A percentile compares a stretch with the other conserved stretches of the same genome.
Conservation (phyloP, 306 rosid species). For the Medicago ruthenica region DNA sequence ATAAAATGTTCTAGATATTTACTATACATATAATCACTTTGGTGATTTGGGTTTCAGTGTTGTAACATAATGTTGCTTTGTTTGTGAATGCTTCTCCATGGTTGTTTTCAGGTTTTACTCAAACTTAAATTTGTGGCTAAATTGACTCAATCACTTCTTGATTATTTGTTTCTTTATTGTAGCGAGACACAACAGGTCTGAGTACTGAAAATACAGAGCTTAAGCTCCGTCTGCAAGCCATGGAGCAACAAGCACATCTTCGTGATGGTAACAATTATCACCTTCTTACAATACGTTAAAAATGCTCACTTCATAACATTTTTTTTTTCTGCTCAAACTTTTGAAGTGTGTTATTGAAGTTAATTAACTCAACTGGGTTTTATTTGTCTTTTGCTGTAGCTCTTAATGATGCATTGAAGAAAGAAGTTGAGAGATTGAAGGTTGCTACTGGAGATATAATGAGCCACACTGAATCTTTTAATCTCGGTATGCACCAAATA, state of each 20-base stretch:
- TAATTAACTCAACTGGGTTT: slow-evolving; percentile 19
- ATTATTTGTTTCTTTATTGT: slow-evolving; percentile 37
- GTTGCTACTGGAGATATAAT: slow-evolving; percentile 83
- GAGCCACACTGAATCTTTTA: slow-evolving; percentile 74
- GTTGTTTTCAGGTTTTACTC: slow-evolving; percentile 31
- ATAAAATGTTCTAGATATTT: slow-evolving; percentile 1
- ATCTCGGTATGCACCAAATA: slow-evolving; percentile 84
- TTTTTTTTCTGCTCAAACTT: background rate
- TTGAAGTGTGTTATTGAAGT: background rate
- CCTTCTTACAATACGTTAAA: slow-evolving; percentile 19
- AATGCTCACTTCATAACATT: background rate
- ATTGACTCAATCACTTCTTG: slow-evolving; percentile 33
- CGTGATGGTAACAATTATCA: slow-evolving; percentile 68
- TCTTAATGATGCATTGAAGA: slow-evolving; percentile 85
- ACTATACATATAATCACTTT: background rate
- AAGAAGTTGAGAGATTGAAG: slow-evolving; percentile 96
- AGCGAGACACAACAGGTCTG: slow-evolving; percentile 90
- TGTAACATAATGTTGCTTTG: background rate
- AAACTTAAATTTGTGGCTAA: slow-evolving; percentile 26
- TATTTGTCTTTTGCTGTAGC: slow-evolving; percentile 57
- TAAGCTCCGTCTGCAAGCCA: slow-evolving; percentile 90
- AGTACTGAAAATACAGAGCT: slow-evolving; percentile 92
- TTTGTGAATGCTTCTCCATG: slow-evolving; percentile 19
- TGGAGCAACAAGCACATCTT: slow-evolving; percentile 99
- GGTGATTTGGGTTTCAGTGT: background rate